Base-by-base conservation (phyloP, 2,329 filamentous ascomycete genomes). In the Knufia fluminis region DNA sequence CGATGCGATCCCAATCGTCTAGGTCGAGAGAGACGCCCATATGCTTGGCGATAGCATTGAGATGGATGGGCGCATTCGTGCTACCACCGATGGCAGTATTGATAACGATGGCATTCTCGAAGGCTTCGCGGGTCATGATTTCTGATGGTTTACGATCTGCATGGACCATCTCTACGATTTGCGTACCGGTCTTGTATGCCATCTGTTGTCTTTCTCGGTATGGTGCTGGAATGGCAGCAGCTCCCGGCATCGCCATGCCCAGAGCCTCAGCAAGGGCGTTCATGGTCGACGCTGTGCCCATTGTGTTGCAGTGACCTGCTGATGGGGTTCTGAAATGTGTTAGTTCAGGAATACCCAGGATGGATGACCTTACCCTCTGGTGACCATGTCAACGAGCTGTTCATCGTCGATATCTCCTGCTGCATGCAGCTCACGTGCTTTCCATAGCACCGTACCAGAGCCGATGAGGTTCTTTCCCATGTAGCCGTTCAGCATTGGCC, bases 21-120 rank as follows among this genome's bases (percentile, higher is more conserved):
- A 77, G 60, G 10, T 70, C 65, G 0, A 79, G 60, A 1, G 68
- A 60, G 1, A 79, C 70, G 1, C 74, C 74, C 9, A 76, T 69
- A 47, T 78, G 75, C 52, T 72, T 73, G 2, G 76, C 75, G 19
- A 78, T 69, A 8, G 75, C 76, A 33, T 71, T 73, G 42, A 78
- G 62, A 57, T 78, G 76, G 43, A 79, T 77, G 0, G 75, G 74
- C 0, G 75, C 75, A 53, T 79, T 79, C 3, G 75, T 77, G 53
- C 72, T 76, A 12, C 76, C 76, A 22, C 76, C 76, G 47, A 78
- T 76, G 17, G 75, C 75, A 1, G 73, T 74, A 52, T 76, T 77
- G 36, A 68, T 69, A 4, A 72, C 71, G 23, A 79, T 75, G 4
- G 73, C 74, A 52, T 78, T 79, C 61, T 78, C 75, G 50, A 79